A percentile compares a stretch with the other conserved stretches of the same genome.
These are phyloP conservation scores for Melanomma pulvis-pyrius DNA, from an alignment of 495 filamentous ascomycete species.

Conservation along the genomic window DNA sequence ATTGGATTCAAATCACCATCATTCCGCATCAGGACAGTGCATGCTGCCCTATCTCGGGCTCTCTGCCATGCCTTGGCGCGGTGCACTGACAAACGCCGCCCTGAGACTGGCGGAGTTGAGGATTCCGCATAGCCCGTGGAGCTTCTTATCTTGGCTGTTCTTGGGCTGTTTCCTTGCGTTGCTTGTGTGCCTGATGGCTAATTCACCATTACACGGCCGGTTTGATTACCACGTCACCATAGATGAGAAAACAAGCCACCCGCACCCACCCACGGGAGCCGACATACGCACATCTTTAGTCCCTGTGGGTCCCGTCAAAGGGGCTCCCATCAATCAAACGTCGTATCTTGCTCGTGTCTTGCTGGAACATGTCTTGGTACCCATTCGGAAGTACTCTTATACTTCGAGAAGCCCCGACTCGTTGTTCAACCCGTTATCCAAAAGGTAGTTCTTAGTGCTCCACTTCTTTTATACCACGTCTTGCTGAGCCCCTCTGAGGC, in stretches of 20 bases:
- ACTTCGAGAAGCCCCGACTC: not conserved
- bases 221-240: conserved; percentile 33
- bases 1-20: not conserved
- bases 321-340: not conserved
- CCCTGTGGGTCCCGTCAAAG: not conserved
- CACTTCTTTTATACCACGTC: not conserved
- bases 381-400: conserved; percentile 2
- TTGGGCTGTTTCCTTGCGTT: conserved; percentile 35
- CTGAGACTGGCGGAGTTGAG: conserved; percentile 32
- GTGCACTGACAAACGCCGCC: conserved; percentile 22
- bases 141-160: conserved; percentile 28
- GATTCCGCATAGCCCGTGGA: conserved; percentile 31
- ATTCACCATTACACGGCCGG: conserved; percentile 19
- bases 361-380: not conserved
- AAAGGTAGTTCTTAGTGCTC: not conserved
- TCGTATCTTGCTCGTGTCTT: not conserved
- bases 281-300: conserved; percentile 16
- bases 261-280: not conserved
- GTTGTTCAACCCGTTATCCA: not conserved
- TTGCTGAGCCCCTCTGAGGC: not conserved
- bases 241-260: not conserved
- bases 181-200: conserved; percentile 23
- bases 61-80: conserved; percentile 27
- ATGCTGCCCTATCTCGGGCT: conserved; percentile 20
- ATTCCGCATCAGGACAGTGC: not conserved